Evolutionary conservation across 192 early-diverging fungal species (phyloP).

Genomic region (Backusella luteola): DNA sequence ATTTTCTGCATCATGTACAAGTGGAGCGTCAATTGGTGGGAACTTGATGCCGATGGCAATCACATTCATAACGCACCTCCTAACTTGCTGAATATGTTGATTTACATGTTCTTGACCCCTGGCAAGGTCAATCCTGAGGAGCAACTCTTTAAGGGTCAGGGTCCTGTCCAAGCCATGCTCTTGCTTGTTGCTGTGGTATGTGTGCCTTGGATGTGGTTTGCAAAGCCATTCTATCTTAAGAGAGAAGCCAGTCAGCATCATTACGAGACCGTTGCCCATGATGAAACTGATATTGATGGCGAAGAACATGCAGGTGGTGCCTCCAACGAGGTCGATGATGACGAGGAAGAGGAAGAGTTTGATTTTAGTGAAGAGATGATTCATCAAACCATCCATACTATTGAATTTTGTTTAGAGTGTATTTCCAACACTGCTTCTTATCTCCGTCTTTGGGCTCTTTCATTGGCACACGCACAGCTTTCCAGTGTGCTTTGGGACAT

Average conservation of each 20-base stretch:
- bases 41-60: conserved; percentile 62
- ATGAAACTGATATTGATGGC: conserved; percentile 35
- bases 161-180: conserved; percentile 74
- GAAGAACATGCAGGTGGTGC: conserved; percentile 45
- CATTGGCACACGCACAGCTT: conserved; percentile 95
- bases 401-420: conserved; percentile 94
- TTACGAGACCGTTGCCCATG: conserved; percentile 51
- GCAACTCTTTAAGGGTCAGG: conserved; percentile 87
- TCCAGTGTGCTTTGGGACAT: conserved; percentile 97
- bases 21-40: conserved; percentile 94
- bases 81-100: conserved; percentile 95
- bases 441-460: conserved; percentile 97
- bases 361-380: conserved; percentile 97
- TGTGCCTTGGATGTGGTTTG: conserved; percentile 97
- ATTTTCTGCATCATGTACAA: conserved; percentile 93
- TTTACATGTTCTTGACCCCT: conserved; percentile 98
- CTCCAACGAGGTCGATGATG: conserved; percentile 66
- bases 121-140: conserved; percentile 70
- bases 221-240: conserved; percentile 87
- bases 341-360: conserved; percentile 62
- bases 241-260: conserved; percentile 82
- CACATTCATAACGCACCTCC: conserved; percentile 76
- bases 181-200: conserved; percentile 83
- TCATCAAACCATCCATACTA: conserved; percentile 97
- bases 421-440: conserved; percentile 99